phyloP scores from a whole-genome alignment of 768 basidiomycete species.

The Kondoa subrosea region DNA sequence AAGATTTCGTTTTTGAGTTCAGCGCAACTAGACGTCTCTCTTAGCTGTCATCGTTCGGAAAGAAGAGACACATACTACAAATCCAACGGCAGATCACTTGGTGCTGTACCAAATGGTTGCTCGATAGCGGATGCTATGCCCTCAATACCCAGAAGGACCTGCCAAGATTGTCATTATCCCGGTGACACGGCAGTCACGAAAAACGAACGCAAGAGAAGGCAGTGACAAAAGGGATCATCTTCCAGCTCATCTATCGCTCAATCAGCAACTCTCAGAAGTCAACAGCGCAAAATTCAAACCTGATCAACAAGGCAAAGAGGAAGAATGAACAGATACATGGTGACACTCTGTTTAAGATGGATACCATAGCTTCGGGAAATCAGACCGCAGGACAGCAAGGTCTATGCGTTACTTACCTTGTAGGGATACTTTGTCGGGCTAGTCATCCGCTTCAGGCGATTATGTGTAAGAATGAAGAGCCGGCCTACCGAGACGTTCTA shows the following conservation, averaged over 20 bases:
- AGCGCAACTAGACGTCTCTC: no score
- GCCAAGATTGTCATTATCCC: constrained; percentile 42
- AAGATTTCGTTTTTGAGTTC: background rate
- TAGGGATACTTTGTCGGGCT: no score
- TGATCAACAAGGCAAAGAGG: constrained; percentile 72
- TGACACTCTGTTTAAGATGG: constrained; percentile 53
- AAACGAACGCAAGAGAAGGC: constrained; percentile 33
- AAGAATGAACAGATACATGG: constrained; percentile 73
- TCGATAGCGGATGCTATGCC: constrained; percentile 90
- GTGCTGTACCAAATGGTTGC: constrained; percentile 42
- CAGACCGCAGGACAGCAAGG: no score
- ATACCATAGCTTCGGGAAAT: no score
- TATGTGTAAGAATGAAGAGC: no score
- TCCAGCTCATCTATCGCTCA: constrained; percentile 39
- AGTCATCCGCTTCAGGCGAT: no score
- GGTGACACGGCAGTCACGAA: background rate
- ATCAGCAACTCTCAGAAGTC: background rate
- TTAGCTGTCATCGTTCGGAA: no score
- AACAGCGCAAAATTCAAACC: constrained; percentile 35
- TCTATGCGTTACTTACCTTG: no score
- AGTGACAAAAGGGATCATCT: constrained; percentile 66
- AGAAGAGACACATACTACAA: no score
- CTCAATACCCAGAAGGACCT: constrained; percentile 75
- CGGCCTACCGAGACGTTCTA: constrained; percentile 83
- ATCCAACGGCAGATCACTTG: background rate